Percentiles rank a stretch among this genome's conserved stretches.
These are phyloP conservation scores for Sanghuangporus baumii DNA, from an alignment of 1,284 basidiomycete species.

Conservation along the genomic window DNA sequence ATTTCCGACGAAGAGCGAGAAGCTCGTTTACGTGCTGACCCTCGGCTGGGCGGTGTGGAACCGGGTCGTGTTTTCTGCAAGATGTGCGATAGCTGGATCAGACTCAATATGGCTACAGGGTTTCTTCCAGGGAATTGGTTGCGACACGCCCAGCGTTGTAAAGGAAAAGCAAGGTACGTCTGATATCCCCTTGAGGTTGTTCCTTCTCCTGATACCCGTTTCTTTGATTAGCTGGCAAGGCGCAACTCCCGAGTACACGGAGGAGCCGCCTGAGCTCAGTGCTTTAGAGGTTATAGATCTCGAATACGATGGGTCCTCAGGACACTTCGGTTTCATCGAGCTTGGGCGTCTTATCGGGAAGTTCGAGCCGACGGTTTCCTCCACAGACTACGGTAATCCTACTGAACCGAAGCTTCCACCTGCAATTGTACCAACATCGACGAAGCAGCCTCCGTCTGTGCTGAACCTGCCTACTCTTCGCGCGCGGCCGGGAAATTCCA, in stretches of 20 bases:
- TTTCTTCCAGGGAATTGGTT: constrained; percentile 16
- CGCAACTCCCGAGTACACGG: neutral
- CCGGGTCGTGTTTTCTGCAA: constrained; percentile 16
- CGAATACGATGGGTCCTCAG: constrained; percentile 2
- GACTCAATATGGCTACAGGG: constrained; percentile 12
- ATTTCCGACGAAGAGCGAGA: constrained; percentile 17
- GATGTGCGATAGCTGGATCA: constrained; percentile 18
- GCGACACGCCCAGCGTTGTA: constrained; percentile 14
- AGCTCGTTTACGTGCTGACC: constrained; percentile 18
- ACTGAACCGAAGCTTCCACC: neutral
- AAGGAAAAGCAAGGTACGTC: constrained; percentile 2
- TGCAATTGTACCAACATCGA: neutral
- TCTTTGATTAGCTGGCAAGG: constrained; percentile 2
- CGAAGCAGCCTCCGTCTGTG: neutral
- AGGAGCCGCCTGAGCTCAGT: constrained; percentile 4
- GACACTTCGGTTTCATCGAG: constrained; percentile 15
- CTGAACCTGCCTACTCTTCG: constrained; percentile 8
- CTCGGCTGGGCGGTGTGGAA: constrained; percentile 18
- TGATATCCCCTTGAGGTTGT: neutral
- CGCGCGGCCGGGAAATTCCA: constrained; percentile 4
- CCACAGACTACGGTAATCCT: constrained; percentile 9
- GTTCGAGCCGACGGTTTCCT: constrained; percentile 15
- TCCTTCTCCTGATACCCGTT: neutral
- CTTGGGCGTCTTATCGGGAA: constrained; percentile 9
- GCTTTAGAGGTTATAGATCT: constrained; percentile 13